Percentiles rank a stretch among this genome's conserved stretches.
These are phyloP conservation scores for Brassica hybrid DNA, from an alignment of 441 rosid genomes.

Conservation along the genomic window DNA sequence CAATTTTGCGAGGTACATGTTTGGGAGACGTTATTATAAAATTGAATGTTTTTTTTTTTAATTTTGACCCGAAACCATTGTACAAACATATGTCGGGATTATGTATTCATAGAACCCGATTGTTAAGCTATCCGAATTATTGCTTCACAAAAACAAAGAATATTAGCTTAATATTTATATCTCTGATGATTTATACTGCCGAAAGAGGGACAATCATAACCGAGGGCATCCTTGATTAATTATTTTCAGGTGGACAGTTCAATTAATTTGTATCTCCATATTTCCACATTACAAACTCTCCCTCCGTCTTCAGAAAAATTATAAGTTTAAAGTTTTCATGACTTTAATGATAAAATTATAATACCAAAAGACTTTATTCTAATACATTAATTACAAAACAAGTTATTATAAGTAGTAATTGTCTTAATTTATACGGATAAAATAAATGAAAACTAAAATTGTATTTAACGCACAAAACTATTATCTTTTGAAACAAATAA, in stretches of 20 bases:
- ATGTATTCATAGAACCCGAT: constrained; percentile 28
- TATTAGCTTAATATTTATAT: constrained; percentile 18
- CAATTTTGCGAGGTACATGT: background rate
- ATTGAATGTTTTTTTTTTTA: background rate
- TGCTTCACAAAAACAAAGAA: constrained; percentile 16
- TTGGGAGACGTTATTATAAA: background rate
- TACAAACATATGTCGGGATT: background rate
- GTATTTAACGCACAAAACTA: too few species aligned
- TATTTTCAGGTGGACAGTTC: constrained; percentile 28
- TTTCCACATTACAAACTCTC: constrained; percentile 2
- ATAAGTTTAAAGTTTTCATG: too few species aligned
- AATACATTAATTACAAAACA: too few species aligned
- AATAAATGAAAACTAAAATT: too few species aligned
- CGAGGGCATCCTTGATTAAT: constrained; percentile 24
- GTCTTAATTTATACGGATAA: too few species aligned
- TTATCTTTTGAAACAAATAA: too few species aligned
- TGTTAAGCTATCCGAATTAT: constrained; percentile 16
- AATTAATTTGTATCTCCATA: constrained; percentile 29
- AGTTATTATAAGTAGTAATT: too few species aligned
- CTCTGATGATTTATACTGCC: background rate
- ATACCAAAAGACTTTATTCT: too few species aligned
- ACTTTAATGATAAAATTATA: too few species aligned
- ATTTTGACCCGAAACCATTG: background rate
- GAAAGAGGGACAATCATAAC: constrained; percentile 27
- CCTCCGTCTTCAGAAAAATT: too few species aligned